Evolutionary conservation across 176 grass and related monocot genomes (phyloP).

Genomic region (Avena insularis): DNA sequence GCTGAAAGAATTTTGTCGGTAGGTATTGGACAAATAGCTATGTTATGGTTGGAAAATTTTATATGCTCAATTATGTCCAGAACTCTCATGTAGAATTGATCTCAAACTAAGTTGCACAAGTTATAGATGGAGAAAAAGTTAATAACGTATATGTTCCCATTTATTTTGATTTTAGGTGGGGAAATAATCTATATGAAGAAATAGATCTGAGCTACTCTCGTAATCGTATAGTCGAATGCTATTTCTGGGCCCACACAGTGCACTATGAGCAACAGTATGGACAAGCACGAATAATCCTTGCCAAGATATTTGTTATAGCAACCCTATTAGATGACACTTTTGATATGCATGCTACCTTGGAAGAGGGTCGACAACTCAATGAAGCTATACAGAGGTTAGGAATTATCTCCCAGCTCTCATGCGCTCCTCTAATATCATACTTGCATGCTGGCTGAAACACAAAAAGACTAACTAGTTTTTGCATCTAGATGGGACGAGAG

Average conservation of each 20-base stretch:
- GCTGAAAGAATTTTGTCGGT: neutral
- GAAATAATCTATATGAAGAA: constrained; percentile 4
- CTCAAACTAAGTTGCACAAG: neutral
- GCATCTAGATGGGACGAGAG: constrained; percentile 46
- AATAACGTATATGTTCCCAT: no score
- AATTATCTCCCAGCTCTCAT: neutral
- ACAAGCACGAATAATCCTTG: neutral
- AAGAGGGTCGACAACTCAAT: neutral
- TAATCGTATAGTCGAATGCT: neutral
- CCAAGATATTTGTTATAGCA: neutral
- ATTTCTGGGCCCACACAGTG: neutral
- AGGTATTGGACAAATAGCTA: neutral
- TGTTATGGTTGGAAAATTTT: neutral
- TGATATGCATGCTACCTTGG: neutral
- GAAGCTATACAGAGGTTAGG: no score
- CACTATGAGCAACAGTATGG: constrained; percentile 16
- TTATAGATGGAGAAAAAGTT: no score
- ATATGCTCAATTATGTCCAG: neutral
- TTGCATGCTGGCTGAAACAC: no score
- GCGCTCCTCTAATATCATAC: no score
- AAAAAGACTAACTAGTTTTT: no score
- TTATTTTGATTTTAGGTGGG: constrained; percentile 26
- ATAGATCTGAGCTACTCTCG: constrained; percentile 5
- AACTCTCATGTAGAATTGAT: no score
- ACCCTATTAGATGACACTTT: constrained; percentile 11